A percentile compares a stretch with the other conserved stretches of the same genome.
These are phyloP conservation scores for Sporopachydermia cereana DNA, from an alignment of 1,139 yeast genomes.

Conservation along the genomic window DNA sequence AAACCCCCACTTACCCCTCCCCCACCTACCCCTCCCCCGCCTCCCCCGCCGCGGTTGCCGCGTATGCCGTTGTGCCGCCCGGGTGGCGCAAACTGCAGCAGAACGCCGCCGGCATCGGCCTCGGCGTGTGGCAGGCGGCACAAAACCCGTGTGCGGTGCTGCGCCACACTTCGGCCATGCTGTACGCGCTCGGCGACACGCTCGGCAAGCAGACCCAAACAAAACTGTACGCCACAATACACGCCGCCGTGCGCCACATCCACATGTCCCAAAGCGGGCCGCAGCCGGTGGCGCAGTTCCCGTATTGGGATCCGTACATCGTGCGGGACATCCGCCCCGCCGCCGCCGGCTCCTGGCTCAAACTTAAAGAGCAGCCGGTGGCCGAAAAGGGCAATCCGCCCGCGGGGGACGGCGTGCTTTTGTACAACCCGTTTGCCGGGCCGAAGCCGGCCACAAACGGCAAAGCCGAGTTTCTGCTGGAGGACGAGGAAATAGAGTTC, in stretches of 20 bases:
- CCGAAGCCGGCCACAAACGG: slow-evolving; percentile 14
- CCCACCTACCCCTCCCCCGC: not conserved
- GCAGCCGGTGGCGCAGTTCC: slow-evolving; percentile 8
- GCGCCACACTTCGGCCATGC: not conserved
- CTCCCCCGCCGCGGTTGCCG: not conserved
- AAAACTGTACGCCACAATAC: not conserved
- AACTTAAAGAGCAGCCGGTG: not conserved
- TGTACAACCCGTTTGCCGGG: slow-evolving; percentile 30
- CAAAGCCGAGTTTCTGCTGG: slow-evolving; percentile 28
- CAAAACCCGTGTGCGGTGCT: slow-evolving; percentile 24
- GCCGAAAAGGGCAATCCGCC: not conserved
- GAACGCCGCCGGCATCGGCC: slow-evolving; percentile 42
- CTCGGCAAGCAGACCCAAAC: not conserved
- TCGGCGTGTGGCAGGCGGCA: slow-evolving; percentile 40
- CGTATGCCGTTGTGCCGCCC: not conserved
- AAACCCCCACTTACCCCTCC: not conserved
- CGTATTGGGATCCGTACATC: slow-evolving; percentile 64
- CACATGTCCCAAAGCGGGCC: slow-evolving; percentile 19
- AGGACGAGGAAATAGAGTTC: slow-evolving; percentile 44
- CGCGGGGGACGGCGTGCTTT: slow-evolving; percentile 15
- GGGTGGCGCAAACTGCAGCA: slow-evolving; percentile 53
- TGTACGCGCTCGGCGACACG: not conserved
- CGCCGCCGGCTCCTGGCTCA: slow-evolving; percentile 5
- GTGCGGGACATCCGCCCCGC: slow-evolving; percentile 34
- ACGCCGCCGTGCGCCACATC: slow-evolving; percentile 16